Evolutionary conservation across 202 grass and related monocot genomes (phyloP), one percentile per base, ranked within the genome.

Genomic region (Bolboschoenoplectus hybrid): DNA sequence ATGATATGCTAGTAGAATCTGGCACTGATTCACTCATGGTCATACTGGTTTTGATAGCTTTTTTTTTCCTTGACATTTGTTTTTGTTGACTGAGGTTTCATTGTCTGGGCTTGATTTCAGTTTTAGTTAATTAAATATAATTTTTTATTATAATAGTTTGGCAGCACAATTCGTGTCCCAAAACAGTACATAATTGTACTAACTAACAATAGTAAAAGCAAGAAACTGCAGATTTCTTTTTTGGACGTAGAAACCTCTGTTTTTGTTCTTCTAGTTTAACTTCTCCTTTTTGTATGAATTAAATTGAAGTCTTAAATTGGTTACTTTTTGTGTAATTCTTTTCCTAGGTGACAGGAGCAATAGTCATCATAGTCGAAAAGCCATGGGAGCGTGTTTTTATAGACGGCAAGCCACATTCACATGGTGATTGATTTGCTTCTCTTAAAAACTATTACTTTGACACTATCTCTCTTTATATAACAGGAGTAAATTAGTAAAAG

Each of bases 381-480:
- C 93, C 96, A 44, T 98, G 96, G 93, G 96, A 98, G 58, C 96
- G 96, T 74, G 91, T 95, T 53, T 38, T 51, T 71, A 86, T 96
- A 9, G 86, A 94, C 1, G 91, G 91, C 45, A 90, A 83, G 44
- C 91, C 91, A 39, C 96, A 98, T 88, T 94, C 96, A 9, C 96
- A 98, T 44, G 96, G 93, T 98, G 38, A 82, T 47, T 82, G 43
- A 86, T 65, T 82, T 82, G 26, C 19, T 51, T 35, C 11, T 76
- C 72, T 36, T 76, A 76, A 53, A 53, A 4, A 76, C 6, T 73
- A 49, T 43, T 45, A 70, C 14, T 70, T 49, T 73, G 43, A 73
- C n/a, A 26, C 17, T 9, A 5, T 47, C 9, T 73, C 69, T 60
- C 34, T 52, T 35, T 73, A 61, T 80, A 86, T 65, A 80, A 80